Conservation (phyloP, 2,329 filamentous ascomycete genomes). For the Fusarium sp. region DNA sequence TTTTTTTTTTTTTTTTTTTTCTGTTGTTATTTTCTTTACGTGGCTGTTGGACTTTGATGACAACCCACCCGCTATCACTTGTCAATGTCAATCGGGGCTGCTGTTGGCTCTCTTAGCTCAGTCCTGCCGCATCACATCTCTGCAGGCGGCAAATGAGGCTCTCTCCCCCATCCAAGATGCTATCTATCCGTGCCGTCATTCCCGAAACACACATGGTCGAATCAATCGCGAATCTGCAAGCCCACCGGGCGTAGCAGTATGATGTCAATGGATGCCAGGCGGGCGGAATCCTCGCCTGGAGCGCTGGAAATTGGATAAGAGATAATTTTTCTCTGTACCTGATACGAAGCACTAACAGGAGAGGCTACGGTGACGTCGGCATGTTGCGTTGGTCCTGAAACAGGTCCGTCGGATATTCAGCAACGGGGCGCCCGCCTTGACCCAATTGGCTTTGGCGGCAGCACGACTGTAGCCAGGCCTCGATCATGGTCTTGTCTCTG, state of each 20-base stretch:
- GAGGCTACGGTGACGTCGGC: slow-evolving; percentile 32
- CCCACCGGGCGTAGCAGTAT: slow-evolving; percentile 21
- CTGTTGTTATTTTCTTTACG: slow-evolving; percentile 41
- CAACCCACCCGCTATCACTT: slow-evolving; percentile 43
- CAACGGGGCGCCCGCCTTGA: slow-evolving; percentile 19
- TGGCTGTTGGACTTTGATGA: slow-evolving; percentile 36
- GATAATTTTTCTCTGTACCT: slow-evolving; percentile 3
- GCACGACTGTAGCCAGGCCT: slow-evolving; percentile 11
- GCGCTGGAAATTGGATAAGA: slow-evolving; percentile 26
- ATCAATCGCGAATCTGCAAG: slow-evolving; percentile 27
- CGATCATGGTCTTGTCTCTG: slow-evolving; percentile 7
- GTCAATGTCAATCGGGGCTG: slow-evolving; percentile 26
- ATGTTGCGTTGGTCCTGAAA: slow-evolving; percentile 40
- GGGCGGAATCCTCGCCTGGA: slow-evolving; percentile 18
- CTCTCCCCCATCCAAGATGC: slow-evolving; percentile 24
- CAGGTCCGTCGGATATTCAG: slow-evolving; percentile 37
- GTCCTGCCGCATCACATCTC: background rate
- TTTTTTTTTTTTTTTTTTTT: background rate
- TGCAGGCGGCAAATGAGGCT: slow-evolving; percentile 41
- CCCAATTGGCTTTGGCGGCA: slow-evolving; percentile 26
- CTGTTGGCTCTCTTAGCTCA: slow-evolving; percentile 22
- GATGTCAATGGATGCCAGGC: slow-evolving; percentile 38
- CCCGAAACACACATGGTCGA: slow-evolving; percentile 28
- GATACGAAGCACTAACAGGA: slow-evolving; percentile 7
- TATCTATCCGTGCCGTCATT: slow-evolving; percentile 46